Base-by-base conservation (phyloP, 1,284 basidiomycete species). In the Irpex rosettiformis region DNA sequence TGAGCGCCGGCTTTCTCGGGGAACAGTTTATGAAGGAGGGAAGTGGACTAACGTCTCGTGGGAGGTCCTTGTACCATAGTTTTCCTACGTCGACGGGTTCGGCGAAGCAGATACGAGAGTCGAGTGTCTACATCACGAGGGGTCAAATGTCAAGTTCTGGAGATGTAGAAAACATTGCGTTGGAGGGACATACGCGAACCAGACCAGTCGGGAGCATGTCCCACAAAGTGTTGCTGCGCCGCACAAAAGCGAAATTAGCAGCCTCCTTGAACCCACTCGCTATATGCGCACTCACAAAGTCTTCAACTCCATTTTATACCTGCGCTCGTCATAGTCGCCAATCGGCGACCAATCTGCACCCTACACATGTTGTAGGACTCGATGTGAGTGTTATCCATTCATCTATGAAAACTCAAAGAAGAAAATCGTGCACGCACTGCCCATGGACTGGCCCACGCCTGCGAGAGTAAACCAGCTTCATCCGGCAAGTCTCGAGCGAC, bases 271-370 rank as follows among this genome's bases (percentile, higher is more conserved):
- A 18, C n/a, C 16, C 42, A 45, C 42, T 16, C 21, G 42, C 4
- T 21, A 21, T n/a, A n/a, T 45, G 16, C 42, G 18, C 42, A 61
- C 79, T 70, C 61, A 82, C 80, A 79, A 80, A 25, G 79, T 75
- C 61, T 68, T 49, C 59, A 67, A 66, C 66, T 85, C 82, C 70
- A 77, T 76, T 29, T 69, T 65, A 48, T 73, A 66, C 18, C 69
- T 69, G 48, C 73, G 70, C 55, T 65, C 70, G 54, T 79, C 71
- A 43, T 69, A 73, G 22, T 69, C 66, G 7, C 74, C 77, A 59
- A 83, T 80, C 3, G 86, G 84, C 16, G 80, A 80, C 85, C 85
- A 89, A 69, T 86, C 85, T 37, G 85, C 86, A 21, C 87, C 86
- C 79, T 86, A 63, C 16, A 1, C 10, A 33, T 10, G 37, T 7